Conservation (phyloP, 768 basidiomycete genomes). For the Hirschioporus abietinus region DNA sequence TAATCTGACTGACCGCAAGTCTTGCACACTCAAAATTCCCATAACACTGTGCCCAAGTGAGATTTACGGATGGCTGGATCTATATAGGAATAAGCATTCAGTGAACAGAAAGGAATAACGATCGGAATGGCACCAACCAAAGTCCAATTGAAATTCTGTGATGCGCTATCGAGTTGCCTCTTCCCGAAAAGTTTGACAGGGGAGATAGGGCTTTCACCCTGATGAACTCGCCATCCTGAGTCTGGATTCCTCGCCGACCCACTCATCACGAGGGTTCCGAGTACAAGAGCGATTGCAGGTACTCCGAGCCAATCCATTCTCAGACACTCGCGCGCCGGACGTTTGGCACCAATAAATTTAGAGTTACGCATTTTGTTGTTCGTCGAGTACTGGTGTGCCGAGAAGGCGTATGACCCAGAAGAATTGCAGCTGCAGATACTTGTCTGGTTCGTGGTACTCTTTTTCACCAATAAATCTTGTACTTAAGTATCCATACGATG, state of each 20-base stretch:
- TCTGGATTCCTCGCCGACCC: not conserved
- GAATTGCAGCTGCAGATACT: too few species aligned
- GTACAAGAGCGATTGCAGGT: not conserved
- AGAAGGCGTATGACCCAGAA: too few species aligned
- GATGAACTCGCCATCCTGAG: not conserved
- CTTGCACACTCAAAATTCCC: slow-evolving; percentile 1
- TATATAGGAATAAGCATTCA: not conserved
- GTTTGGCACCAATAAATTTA: not conserved
- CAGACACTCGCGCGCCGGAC: not conserved
- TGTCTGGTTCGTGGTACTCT: too few species aligned
- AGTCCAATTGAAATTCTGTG: not conserved
- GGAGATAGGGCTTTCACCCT: not conserved
- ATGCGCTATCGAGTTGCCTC: not conserved
- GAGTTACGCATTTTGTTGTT: not conserved
- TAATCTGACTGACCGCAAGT: not conserved
- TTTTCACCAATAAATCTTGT: too few species aligned
- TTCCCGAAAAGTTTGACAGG: not conserved
- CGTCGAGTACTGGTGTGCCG: not conserved
- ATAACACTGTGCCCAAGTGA: not conserved
- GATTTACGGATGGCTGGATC: not conserved
- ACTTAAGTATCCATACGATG: too few species aligned
- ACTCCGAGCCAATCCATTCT: not conserved
- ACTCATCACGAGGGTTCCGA: not conserved
- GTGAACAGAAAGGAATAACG: not conserved
- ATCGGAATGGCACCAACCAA: not conserved